These are phyloP conservation scores for Candida adriatica DNA, from an alignment of 805 yeast species.

Conservation along the genomic window DNA sequence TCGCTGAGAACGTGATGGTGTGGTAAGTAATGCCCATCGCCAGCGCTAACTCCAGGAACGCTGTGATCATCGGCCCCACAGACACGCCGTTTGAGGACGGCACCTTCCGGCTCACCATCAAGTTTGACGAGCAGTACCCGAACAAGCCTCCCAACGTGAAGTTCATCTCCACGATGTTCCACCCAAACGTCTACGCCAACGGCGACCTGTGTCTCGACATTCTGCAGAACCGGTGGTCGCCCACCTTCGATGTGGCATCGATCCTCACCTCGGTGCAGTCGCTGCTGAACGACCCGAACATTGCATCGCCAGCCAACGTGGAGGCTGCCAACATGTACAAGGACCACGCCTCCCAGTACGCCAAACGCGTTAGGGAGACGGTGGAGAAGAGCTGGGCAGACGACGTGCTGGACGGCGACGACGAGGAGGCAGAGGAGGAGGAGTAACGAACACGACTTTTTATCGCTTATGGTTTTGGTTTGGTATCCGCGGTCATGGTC, in stretches of 20 bases:
- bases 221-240: conserved; percentile 96
- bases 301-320: conserved; percentile 93
- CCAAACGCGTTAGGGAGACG: conserved; percentile 86
- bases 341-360: conserved; percentile 90
- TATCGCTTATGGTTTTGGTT: neutral
- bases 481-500: neutral
- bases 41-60: conserved; percentile 45
- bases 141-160: conserved; percentile 93
- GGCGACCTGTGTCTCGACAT: conserved; percentile 96
- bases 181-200: conserved; percentile 92
- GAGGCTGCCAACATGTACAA: conserved; percentile 95
- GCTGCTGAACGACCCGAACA: conserved; percentile 91
- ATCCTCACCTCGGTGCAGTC: conserved; percentile 91
- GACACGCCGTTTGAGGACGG: conserved; percentile 99
- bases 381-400: conserved; percentile 94
- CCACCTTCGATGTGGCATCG: conserved; percentile 95
- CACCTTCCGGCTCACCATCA: conserved; percentile 77
- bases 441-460: too few species aligned
- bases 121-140: conserved; percentile 95
- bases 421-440: conserved; percentile 24
- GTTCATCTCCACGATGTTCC: conserved; percentile 92
- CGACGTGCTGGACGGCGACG: conserved; percentile 56
- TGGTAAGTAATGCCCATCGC: conserved; percentile 33
- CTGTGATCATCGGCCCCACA: conserved; percentile 94
- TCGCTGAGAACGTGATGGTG: conserved; percentile 94